These are phyloP conservation scores for Linnemannia hyalina DNA, from an alignment of 192 early-diverging fungal genomes.

Conservation along the genomic window DNA sequence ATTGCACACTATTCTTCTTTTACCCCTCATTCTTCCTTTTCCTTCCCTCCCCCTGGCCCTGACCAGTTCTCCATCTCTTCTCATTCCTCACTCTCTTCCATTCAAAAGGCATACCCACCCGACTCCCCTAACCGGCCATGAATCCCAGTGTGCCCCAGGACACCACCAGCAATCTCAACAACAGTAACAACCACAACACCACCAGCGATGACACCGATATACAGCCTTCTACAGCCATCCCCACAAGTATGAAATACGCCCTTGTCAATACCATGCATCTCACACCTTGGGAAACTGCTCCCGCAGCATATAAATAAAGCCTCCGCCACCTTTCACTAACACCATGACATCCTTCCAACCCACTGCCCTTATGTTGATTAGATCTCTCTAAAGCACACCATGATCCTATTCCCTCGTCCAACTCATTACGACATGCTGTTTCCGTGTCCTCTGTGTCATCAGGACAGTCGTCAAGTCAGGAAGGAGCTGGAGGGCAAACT, in stretches of 20 bases:
- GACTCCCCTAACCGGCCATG: neutral
- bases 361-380: neutral
- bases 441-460: neutral
- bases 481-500: neutral
- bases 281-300: neutral
- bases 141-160: constrained; percentile 3
- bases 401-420: neutral
- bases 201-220: neutral
- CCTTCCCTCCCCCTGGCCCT: neutral
- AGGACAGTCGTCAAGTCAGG: constrained; percentile 1
- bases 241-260: neutral
- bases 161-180: neutral
- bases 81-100: neutral
- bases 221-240: neutral
- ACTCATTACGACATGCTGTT: neutral
- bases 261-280: neutral
- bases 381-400: neutral
- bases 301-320: neutral
- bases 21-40: neutral
- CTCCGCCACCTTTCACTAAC: neutral
- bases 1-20: neutral
- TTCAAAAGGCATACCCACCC: neutral
- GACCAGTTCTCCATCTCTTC: neutral
- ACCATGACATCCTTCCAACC: neutral
- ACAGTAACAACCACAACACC: neutral